Base-by-base conservation (phyloP, 2,329 filamentous ascomycete genomes). In the Trichoderma sp. region DNA sequence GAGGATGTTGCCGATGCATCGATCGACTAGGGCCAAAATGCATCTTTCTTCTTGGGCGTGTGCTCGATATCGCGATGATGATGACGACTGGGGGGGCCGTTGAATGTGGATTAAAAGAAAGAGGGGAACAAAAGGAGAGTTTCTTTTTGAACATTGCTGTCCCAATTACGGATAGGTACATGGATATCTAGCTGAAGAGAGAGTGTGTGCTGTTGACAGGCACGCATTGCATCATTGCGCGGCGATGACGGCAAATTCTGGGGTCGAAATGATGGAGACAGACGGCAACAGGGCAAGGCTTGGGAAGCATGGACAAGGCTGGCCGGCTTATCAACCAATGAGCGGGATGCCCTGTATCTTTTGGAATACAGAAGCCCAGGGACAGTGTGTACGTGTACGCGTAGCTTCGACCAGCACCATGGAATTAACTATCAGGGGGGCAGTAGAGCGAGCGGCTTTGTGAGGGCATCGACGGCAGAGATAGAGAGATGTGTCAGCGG, bases 1-100 rank as follows among this genome's bases (percentile, higher is more conserved):
- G 36, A 43, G 36, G 36, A 43, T 43, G 56, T 43, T 26, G 14
- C 26, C 34, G 65, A 60, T 58, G 65, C 28, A 24, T 67, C 53
- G 65, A 68, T 68, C 65, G 65, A 47, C 65, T 43, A 68, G 26
- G 65, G 65, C 53, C 53, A 30, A 43, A 68, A 53, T 60, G 65
- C 65, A 60, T 68, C 34, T 58, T 15, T 15, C 18, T 30, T 18
- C 3, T 7, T 57, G 64, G 64, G 65, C 53, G 65, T 58, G 64
- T 68, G 53, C 53, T 68, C 24, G 65, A 47, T 58, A 68, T 68
- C 34, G 18, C 53, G 53, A 68, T 56, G 53, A 58, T 34, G 32
- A 51, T 24, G 47, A 51, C 18, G 39, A 47, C 43, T 15, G 18
- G 43, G 51, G 64, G 51, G 26, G 24, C 11, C 6, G 28, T 14